phyloP scores from a whole-genome alignment of 306 rosid species.

The Cicer pinnatifidum region DNA sequence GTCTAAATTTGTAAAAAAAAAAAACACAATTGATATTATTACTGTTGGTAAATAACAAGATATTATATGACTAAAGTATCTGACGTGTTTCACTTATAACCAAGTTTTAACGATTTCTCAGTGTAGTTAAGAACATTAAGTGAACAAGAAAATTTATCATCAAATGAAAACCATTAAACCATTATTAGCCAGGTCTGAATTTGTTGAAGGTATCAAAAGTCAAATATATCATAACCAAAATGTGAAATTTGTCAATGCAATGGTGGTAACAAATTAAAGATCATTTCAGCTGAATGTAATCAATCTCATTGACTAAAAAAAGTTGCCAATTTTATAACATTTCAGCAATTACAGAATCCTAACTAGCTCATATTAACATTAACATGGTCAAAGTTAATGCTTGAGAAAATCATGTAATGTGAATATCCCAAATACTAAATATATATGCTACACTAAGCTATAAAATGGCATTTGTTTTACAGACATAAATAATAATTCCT shows the following conservation, averaged over 20 bases:
- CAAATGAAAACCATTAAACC: conserved; percentile 24
- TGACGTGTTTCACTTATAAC: not conserved
- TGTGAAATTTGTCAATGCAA: conserved; percentile 3
- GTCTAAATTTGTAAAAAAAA: not conserved
- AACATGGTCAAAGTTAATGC: conserved; percentile 32
- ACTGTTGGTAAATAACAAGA: not conserved
- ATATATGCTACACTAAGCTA: conserved; percentile 43
- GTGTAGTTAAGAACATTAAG: not conserved
- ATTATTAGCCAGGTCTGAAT: conserved; percentile 3
- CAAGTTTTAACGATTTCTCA: conserved; percentile 3
- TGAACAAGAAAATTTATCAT: not conserved
- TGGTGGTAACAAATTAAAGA: too few species aligned
- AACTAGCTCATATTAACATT: conserved; percentile 48
- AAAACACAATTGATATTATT: not conserved
- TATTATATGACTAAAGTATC: conserved; percentile 5
- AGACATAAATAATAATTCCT: conserved; percentile 22
- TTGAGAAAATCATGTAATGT: conserved; percentile 17
- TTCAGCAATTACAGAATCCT: conserved; percentile 41
- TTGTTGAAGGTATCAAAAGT: conserved; percentile 15
- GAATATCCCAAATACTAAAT: conserved; percentile 9
- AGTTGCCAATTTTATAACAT: conserved; percentile 19
- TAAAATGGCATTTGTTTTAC: conserved; percentile 25
- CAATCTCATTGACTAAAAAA: conserved; percentile 22
- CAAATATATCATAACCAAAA: conserved; percentile 15
- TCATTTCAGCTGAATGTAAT: not conserved